Base-by-base conservation (phyloP, 2,329 filamentous ascomycete genomes). In the Neopestalotiopsis sp. region DNA sequence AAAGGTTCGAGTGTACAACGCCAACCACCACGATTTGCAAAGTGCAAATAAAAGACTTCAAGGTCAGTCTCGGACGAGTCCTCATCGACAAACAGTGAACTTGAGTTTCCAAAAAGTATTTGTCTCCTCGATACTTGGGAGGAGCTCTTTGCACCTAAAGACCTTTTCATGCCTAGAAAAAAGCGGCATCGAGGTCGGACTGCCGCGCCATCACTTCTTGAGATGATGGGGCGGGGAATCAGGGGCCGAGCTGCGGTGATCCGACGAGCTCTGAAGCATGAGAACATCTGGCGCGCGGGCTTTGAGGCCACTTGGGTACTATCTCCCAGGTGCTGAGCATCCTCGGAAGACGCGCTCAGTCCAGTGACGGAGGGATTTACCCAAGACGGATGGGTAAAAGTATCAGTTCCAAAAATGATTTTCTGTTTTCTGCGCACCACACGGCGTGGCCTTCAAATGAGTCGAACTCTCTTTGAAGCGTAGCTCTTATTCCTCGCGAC, bases 71-170 rank as follows among this genome's bases (percentile, higher is more conserved):
- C 34, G 34, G 34, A 38, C 34, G 34, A 38, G 10, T 38, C 34
- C 34, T 38, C 34, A 38, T 38, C 10, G 34, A 38, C 34, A 38
- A 38, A 38, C 34, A 38, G 34, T 38, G 6, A 10, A 38, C 34
- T 38, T 38, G 34, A 38, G 34, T 38, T 52, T 52, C 45, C 45
- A 52, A 52, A 52, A 52, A 38, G 34, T 38, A 52, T 52, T 52
- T 52, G 45, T 52, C 45, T 52, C 45, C 45, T 52, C 45, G 45
- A 52, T 52, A 52, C 45, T 49, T 52, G 45, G n/a, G 45, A 52
- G 45, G 45, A 52, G 45, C 45, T 17, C 45, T 17, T 52, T 17
- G 14, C n/a, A 52, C 45, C 45, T n/a, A n/a, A 20, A 52, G 20
- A 20, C 20, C 45, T 17, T 3, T 38, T 38, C 34, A 38, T 10